Evolutionary conservation across 192 early-diverging fungal species (phyloP).

Genomic region (Backusella sp.): DNA sequence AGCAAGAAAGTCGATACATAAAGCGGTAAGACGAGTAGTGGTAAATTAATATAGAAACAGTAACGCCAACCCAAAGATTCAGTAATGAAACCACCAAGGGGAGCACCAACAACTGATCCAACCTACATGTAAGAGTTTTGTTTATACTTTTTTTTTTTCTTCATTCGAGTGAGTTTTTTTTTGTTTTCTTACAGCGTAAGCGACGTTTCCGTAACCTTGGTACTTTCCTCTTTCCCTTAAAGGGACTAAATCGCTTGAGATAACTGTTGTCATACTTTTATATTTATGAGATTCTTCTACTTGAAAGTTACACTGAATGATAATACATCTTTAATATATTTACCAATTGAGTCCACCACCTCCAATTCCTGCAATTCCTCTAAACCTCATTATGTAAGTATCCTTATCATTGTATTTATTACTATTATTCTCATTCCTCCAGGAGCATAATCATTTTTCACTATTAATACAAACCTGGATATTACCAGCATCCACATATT

Average conservation of each 20-base stretch:
- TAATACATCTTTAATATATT: neutral
- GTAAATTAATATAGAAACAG: constrained; percentile 82
- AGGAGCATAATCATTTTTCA: too few relatives aligned
- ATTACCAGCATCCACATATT: constrained; percentile 51
- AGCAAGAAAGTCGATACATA: constrained; percentile 42
- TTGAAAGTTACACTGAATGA: neutral
- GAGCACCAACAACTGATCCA: constrained; percentile 64
- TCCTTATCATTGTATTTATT: too few relatives aligned
- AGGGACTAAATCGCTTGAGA: constrained; percentile 73
- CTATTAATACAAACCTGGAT: constrained; percentile 35
- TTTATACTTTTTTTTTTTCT: neutral
- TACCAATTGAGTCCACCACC: constrained; percentile 52
- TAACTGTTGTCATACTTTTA: constrained; percentile 58
- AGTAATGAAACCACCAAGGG: constrained; percentile 70
- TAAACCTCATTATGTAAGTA: neutral
- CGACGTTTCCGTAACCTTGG: constrained; percentile 32
- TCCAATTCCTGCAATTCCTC: constrained; percentile 77
- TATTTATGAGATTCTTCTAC: neutral
- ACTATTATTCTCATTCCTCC: too few relatives aligned
- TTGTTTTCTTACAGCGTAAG: constrained; percentile 21
- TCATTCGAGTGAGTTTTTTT: neutral
- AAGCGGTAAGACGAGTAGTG: constrained; percentile 55
- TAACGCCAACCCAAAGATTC: constrained; percentile 53
- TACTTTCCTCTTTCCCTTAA: constrained; percentile 68
- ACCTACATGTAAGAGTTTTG: neutral